Conservation (phyloP, 495 filamentous ascomycete species). For the Hypoxylon lienhwacheense region DNA sequence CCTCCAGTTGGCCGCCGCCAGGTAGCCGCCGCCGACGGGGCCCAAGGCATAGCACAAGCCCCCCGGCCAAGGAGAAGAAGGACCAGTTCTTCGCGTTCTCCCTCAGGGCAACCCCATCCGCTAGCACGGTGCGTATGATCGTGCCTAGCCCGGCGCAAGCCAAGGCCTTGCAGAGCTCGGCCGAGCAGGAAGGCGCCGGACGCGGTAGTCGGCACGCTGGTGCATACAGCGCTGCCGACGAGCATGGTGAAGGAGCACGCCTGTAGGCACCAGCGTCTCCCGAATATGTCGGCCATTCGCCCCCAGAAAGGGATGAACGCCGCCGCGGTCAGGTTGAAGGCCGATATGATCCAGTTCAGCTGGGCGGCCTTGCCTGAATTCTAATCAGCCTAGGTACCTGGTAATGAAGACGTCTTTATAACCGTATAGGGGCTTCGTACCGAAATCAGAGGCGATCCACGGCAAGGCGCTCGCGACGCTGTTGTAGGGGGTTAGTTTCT, state of each 20-base stretch:
- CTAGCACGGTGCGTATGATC: conserved; percentile 56
- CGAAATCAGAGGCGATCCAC: conserved; percentile 61
- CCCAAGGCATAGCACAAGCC: conserved; percentile 58
- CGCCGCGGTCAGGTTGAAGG: conserved; percentile 63
- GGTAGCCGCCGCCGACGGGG: conserved; percentile 53
- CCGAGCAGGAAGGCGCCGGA: conserved; percentile 61
- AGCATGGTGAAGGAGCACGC: conserved; percentile 52
- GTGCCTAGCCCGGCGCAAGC: conserved; percentile 58
- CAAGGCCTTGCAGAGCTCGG: conserved; percentile 59
- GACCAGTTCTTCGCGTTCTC: conserved; percentile 63
- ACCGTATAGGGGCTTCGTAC: conserved; percentile 38
- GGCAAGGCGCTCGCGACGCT: conserved; percentile 59
- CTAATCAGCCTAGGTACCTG: conserved; percentile 1
- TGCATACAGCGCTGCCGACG: conserved; percentile 54
- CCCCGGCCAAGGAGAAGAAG: conserved; percentile 53
- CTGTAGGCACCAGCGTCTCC: conserved; percentile 54
- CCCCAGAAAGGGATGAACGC: conserved; percentile 65
- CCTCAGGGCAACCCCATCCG: conserved; percentile 57
- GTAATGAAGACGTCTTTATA: neutral
- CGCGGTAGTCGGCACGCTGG: conserved; percentile 51
- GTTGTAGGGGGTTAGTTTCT: conserved; percentile 6
- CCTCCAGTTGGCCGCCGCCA: conserved; percentile 53
- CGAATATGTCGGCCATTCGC: conserved; percentile 62
- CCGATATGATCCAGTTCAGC: conserved; percentile 65
- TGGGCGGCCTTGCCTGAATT: conserved; percentile 53